Evolutionary conservation across 1,284 basidiomycete genomes (phyloP).

Genomic region (Puccinia horiana): DNA sequence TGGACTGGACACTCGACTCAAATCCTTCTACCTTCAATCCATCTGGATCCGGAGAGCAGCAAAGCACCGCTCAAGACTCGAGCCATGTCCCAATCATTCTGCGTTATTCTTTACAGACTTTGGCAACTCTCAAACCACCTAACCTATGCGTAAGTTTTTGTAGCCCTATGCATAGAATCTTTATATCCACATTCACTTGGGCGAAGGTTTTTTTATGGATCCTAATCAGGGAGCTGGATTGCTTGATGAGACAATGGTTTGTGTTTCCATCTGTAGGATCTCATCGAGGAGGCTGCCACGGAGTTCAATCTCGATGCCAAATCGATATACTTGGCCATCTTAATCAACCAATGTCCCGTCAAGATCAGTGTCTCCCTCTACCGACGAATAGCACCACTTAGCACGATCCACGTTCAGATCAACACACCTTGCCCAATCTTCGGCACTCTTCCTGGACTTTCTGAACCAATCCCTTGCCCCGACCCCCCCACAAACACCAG

Average conservation of each 20-base stretch:
- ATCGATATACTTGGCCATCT: neutral
- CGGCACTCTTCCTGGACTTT: neutral
- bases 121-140: conserved; percentile 12
- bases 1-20: conserved; percentile 2
- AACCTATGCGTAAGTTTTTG: neutral
- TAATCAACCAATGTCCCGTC: neutral
- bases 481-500: neutral
- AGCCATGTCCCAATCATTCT: conserved; percentile 21
- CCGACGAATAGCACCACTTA: conserved; percentile 27
- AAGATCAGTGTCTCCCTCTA: conserved; percentile 23
- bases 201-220: too few species aligned
- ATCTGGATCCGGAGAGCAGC: neutral
- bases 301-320: conserved; percentile 14
- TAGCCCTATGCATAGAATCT: too few species aligned
- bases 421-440: neutral
- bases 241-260: neutral
- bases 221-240: neutral
- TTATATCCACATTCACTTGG: neutral
- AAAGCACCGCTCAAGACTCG: neutral
- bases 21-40: neutral
- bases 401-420: conserved; percentile 21
- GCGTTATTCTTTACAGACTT: neutral
- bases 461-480: neutral
- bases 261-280: conserved; percentile 3
- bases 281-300: conserved; percentile 2